A percentile compares a stretch with the other conserved stretches of the same genome.
These are phyloP conservation scores for Candida takata DNA, from an alignment of 805 yeast genomes.

Conservation along the genomic window DNA sequence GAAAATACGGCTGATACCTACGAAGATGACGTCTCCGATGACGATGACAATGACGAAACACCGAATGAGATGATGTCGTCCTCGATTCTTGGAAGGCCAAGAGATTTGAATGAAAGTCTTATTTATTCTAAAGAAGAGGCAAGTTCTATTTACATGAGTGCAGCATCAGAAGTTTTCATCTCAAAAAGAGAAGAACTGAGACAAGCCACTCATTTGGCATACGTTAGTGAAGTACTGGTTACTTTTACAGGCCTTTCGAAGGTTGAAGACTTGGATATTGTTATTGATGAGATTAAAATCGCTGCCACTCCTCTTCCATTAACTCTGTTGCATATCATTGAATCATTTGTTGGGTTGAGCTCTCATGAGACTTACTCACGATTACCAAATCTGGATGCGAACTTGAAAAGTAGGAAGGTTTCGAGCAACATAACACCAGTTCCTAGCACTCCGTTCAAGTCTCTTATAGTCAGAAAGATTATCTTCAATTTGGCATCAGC, in stretches of 20 bases:
- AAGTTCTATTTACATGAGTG: constrained; percentile 75
- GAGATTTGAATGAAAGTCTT: constrained; percentile 43
- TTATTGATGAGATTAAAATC: constrained; percentile 32
- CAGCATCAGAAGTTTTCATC: constrained; percentile 47
- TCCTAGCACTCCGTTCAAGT: constrained; percentile 26
- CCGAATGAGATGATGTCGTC: constrained; percentile 27
- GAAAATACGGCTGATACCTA: constrained; percentile 8
- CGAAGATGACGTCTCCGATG: constrained; percentile 19
- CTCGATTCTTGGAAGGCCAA: constrained; percentile 19
- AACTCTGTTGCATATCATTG: constrained; percentile 20
- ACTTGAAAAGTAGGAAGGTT: background rate
- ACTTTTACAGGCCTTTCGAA: constrained; percentile 42
- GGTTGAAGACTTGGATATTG: constrained; percentile 26
- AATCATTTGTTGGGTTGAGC: constrained; percentile 17
- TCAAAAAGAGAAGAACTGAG: constrained; percentile 13
- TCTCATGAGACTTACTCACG: constrained; percentile 6
- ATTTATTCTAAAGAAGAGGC: constrained; percentile 65
- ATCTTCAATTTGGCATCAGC: constrained; percentile 42
- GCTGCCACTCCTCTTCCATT: constrained; percentile 33
- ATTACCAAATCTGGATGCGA: constrained; percentile 8
- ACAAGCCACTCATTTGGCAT: constrained; percentile 14
- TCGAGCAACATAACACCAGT: no score
- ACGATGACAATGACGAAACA: constrained; percentile 20
- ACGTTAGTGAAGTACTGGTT: constrained; percentile 29
- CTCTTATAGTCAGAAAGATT: constrained; percentile 32